Evolutionary conservation across 306 rosid species (phyloP), one percentile per base, ranked within the genome.

Genomic region (Coriaria nepalensis): DNA sequence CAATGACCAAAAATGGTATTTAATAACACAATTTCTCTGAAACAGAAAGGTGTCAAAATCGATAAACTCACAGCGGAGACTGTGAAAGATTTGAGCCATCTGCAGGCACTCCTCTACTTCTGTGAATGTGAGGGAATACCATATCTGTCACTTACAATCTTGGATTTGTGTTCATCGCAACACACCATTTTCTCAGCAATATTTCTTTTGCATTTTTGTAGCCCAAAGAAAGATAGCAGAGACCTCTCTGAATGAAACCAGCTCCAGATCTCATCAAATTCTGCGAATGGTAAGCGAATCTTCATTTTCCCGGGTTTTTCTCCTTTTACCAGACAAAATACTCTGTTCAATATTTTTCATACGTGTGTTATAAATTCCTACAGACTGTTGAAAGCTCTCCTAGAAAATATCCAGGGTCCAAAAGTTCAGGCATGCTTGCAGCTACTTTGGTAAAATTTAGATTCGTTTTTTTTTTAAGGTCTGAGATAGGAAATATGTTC

Each of bases 191-290:
- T 40, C 33, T 47, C 5, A 43, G 45, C 34, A 53, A 44, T 10
- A 56, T 52, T 43, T 65, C 29, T 0, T 13, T 14, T 6, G 35
- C 39, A 8, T 4, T 37, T 40, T 12, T 64, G 73, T 80, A 90
- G 97, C 83, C 54, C 82, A 77, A 62, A 84, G 97, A 56, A 84
- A 68, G 72, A 77, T 83, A 4, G 92, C 85, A 80, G 97, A 90
- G 75, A 90, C 97, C 13, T 74, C 84, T 60, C 73, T 78, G 74
- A 90, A 90, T 53, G 95, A 84, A 63, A 46, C 78, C 53, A 90
- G 97, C 68, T 90, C 97, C 45, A 77, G 97, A 77, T 90, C 97
- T 50, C 97, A 90, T 78, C 97, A 84, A 66, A 90, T 84, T 66
- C 64, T 90, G 52, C 73, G 97, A 66, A 52, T 90, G 80, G 95